A percentile compares a stretch with the other conserved stretches of the same genome.
These are phyloP conservation scores for Trichopus zeylanicus DNA, from an alignment of 116 monocot species.

Conservation along the genomic window DNA sequence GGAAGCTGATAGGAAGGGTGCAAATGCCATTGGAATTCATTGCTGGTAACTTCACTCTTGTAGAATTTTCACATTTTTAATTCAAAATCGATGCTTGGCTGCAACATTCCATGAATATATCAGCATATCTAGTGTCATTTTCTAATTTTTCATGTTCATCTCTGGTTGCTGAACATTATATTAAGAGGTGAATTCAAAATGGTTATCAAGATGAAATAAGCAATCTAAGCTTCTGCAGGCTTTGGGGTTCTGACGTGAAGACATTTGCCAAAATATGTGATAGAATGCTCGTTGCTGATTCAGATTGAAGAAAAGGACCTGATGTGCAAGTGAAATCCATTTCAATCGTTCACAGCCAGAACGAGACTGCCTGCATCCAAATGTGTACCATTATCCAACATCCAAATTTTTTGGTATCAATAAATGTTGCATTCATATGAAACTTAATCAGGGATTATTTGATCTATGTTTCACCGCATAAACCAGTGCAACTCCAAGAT, in stretches of 20 bases:
- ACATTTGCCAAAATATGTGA: conserved; percentile 59
- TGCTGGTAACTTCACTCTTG: conserved; percentile 75
- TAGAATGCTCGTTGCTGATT: conserved; percentile 29
- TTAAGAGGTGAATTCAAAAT: background rate
- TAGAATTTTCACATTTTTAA: no score
- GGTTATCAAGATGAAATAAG: background rate
- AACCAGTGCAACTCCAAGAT: no score
- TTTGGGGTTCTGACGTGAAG: conserved; percentile 85
- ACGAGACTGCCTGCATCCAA: background rate
- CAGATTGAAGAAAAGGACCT: background rate
- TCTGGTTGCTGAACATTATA: background rate
- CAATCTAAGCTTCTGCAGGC: conserved; percentile 39
- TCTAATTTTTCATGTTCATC: background rate
- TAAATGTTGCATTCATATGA: background rate
- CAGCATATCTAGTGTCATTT: no score
- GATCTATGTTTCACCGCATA: background rate
- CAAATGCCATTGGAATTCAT: conserved; percentile 71
- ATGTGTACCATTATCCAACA: background rate
- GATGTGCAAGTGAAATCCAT: background rate
- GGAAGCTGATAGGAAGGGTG: conserved; percentile 82
- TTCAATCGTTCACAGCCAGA: background rate
- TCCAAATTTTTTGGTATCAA: background rate
- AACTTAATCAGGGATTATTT: background rate
- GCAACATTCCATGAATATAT: no score
- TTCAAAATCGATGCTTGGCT: no score